Evolutionary conservation across 1,284 basidiomycete genomes (phyloP), one percentile per base, ranked within the genome.

Genomic region (Rhizopogon hawkerae): DNA sequence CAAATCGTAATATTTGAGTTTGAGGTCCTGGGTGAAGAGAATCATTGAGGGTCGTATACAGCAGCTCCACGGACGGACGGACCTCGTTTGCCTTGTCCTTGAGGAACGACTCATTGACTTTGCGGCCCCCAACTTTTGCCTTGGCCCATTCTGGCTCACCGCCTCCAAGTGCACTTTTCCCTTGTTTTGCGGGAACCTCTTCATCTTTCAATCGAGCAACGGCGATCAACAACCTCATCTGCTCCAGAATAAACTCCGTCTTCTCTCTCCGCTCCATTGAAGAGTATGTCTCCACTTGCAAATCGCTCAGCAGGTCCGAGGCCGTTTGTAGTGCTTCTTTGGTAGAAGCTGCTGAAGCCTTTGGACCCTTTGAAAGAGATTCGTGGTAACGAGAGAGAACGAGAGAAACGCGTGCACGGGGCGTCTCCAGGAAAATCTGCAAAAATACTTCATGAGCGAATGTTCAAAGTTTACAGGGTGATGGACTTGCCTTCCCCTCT

Each of bases 261-360:
- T 99, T 99, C 69, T 99, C 96, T 59, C 90, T 74, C 55, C 94
- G 83, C 58, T 97, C 92, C 95, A 99, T 98, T 10, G 89, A 92
- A 21, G 93, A 96, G 64, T 98, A 99, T 2, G 96, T 98, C 71
- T 99, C 96, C 38, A 98, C 94, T 70, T 97, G 93, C 0, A 99
- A 81, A 49, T 98, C 96, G 46, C 88, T 89, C 54, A 98, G 77
- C 29, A 97, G 73, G 56, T 96, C 93, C 0, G 91, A 94, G 0
- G 91, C 89, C 0, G 81, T 85, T 58, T 87, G 81, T 35, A 92
- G 69, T 47, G 85, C 79, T 57, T 89, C 78, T 61, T 81, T 81
- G 38, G 71, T 60, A 5, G 74, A 62, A 8, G 77, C 65, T 3
- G 78, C 58, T 35, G 72, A 68, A 21, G 71, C 61, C 2, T 75